Conservation (phyloP, 441 rosid genomes). For the Pelargonium australe region DNA sequence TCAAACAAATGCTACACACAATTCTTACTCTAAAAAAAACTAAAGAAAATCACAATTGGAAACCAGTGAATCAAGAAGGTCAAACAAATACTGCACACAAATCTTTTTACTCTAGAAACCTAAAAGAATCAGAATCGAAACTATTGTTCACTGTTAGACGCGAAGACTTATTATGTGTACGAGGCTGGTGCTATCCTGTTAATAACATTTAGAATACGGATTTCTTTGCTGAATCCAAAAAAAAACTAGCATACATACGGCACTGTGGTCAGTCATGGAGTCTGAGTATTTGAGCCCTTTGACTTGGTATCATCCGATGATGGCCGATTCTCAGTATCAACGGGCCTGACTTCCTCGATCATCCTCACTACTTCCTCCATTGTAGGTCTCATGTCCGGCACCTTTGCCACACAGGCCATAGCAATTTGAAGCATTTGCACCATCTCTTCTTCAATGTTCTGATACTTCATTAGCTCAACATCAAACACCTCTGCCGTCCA, state of each 20-base stretch:
- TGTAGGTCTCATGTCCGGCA: constrained; percentile 52
- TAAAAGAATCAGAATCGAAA: constrained; percentile 2
- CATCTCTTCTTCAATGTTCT: constrained; percentile 61
- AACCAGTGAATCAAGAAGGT: neutral
- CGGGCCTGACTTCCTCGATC: constrained; percentile 52
- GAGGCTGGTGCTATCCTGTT: neutral
- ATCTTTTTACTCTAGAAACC: constrained; percentile 2
- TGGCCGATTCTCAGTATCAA: constrained; percentile 43
- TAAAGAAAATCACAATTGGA: no score
- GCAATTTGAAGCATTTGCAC: constrained; percentile 75
- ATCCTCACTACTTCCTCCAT: constrained; percentile 58
- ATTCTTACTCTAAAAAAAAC: no score
- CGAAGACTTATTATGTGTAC: neutral
- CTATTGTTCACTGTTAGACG: neutral
- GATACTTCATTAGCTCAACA: constrained; percentile 50
- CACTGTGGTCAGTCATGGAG: constrained; percentile 18
- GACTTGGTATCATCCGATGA: constrained; percentile 37
- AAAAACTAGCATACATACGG: neutral
- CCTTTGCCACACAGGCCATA: constrained; percentile 55
- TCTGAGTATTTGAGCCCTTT: constrained; percentile 26
- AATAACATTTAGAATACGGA: neutral
- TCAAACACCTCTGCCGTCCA: constrained; percentile 84
- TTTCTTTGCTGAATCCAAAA: neutral
- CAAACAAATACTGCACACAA: constrained; percentile 1
- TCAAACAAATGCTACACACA: no score